Evolutionary conservation across 192 early-diverging fungal species (phyloP).

Genomic region (Oehlia diaphana): DNA sequence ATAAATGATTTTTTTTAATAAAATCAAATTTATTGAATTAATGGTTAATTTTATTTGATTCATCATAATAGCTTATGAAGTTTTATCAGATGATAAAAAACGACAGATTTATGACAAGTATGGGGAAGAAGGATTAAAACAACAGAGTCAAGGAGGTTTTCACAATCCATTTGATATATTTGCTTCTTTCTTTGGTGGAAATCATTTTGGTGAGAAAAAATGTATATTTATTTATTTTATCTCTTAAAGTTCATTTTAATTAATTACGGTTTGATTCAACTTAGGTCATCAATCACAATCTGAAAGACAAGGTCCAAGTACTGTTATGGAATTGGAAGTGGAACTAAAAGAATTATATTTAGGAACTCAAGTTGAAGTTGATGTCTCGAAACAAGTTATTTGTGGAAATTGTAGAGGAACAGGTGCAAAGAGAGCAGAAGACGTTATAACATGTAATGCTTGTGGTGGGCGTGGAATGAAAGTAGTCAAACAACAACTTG

Average conservation of each 20-base stretch:
- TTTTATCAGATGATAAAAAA: conserved; percentile 90
- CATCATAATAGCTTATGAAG: conserved; percentile 79
- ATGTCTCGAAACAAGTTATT: conserved; percentile 91
- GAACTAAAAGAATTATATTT: conserved; percentile 90
- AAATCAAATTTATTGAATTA: not conserved
- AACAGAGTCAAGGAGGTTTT: conserved; percentile 66
- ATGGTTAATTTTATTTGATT: not conserved
- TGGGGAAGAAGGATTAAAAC: conserved; percentile 94
- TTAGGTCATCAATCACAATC: conserved; percentile 42
- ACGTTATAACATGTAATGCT: conserved; percentile 77
- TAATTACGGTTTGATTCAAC: conserved; percentile 30
- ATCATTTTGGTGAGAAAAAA: conserved; percentile 51
- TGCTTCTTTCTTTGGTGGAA: conserved; percentile 81
- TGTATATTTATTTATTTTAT: not conserved
- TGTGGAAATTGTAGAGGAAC: conserved; percentile 92
- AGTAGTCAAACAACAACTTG: conserved; percentile 83
- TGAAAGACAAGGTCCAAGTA: conserved; percentile 84
- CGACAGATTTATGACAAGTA: conserved; percentile 88
- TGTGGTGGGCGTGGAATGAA: conserved; percentile 83
- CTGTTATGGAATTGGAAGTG: conserved; percentile 76
- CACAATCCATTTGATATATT: conserved; percentile 99
- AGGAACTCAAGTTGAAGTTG: conserved; percentile 82
- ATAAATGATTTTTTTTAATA: not conserved
- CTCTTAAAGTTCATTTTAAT: not conserved
- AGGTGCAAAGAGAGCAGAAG: conserved; percentile 82